These are phyloP conservation scores for Achlya hypogyna DNA, from an alignment of 352 stramenopile genomes.

Conservation along the genomic window DNA sequence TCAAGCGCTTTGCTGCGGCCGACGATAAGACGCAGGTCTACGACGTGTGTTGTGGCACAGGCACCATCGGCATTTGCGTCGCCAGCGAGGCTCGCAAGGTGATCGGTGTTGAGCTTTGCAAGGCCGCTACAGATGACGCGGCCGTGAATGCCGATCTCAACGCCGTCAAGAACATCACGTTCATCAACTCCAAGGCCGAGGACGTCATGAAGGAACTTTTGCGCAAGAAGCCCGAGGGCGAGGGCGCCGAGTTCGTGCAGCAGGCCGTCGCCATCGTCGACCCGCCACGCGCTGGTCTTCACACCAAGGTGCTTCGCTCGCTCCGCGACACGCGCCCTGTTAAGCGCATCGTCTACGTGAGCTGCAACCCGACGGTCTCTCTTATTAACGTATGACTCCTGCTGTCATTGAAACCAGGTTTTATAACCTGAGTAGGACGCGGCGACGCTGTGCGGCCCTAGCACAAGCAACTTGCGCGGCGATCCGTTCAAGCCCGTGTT, in stretches of 20 bases:
- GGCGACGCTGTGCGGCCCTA: conserved; percentile 86
- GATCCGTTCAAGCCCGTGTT: conserved; percentile 87
- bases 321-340: conserved; percentile 75
- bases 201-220: conserved; percentile 84
- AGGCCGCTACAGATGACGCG: conserved; percentile 85
- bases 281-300: conserved; percentile 91
- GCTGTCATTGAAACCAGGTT: not conserved
- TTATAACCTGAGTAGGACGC: conserved; percentile 29
- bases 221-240: conserved; percentile 42
- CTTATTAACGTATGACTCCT: conserved; percentile 60
- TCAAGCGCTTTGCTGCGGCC: conserved; percentile 80
- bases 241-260: conserved; percentile 40
- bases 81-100: conserved; percentile 71
- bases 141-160: conserved; percentile 80
- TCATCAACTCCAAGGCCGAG: conserved; percentile 88
- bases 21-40: conserved; percentile 86
- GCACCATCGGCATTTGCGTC: conserved; percentile 95
- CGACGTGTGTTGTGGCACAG: conserved; percentile 98
- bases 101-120: conserved; percentile 84
- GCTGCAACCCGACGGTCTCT: conserved; percentile 96
- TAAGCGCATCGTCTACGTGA: conserved; percentile 95
- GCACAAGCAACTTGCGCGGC: conserved; percentile 89
- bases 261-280: conserved; percentile 95
- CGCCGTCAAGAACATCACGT: conserved; percentile 76
- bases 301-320: conserved; percentile 84